Base-by-base conservation (phyloP, 2,329 filamentous ascomycete species). In the Thyridium curvatum region DNA sequence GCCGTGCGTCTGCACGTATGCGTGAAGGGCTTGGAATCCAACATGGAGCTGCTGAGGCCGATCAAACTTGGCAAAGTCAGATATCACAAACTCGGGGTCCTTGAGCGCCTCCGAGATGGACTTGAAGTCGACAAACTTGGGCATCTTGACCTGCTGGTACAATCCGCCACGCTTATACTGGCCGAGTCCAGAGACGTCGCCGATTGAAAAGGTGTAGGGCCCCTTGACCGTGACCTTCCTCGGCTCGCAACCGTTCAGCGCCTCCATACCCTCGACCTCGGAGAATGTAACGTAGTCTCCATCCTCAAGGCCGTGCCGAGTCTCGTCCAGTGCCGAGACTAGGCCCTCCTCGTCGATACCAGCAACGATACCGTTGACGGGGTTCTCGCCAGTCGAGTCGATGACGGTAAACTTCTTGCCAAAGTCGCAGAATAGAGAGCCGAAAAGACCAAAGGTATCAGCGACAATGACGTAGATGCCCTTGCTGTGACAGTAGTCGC, bases 111-210 rank as follows among this genome's bases (percentile, higher is more conserved):
- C 68, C 32, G 81, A 81, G 41, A 96, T 77, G 31, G 80, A 72
- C 68, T 95, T 86, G 66, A 97, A 98, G 59, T 93, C 78, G 53
- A 97, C 66, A 39, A 88, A 78, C 68, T 93, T 95, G 37, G 93
- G 93, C 91, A 96, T 96, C 75, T 97, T 98, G 62, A 97, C 93
- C 63, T 98, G 93, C 30, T 86, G 84, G 62, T 86, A 98, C 43
- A 95, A 77, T 44, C 93, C 93, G 34, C 91, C 91, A 37, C 85
- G 78, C 68, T 86, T 71, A 68, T 98, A 98, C 53, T 86, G 74
- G 29, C 93, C 93, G 29, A 96, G 73, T 6, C 79, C 83, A 17
- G 86, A 87, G 9, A 97, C 88, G 59, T 96, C 88, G 32, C 91
- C 93, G 51, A 98, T 96, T 12, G 88, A 93, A 65, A 98, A 98